Evolutionary conservation across 306 rosid species (phyloP).

Genomic region (Ormosia emarginata): DNA sequence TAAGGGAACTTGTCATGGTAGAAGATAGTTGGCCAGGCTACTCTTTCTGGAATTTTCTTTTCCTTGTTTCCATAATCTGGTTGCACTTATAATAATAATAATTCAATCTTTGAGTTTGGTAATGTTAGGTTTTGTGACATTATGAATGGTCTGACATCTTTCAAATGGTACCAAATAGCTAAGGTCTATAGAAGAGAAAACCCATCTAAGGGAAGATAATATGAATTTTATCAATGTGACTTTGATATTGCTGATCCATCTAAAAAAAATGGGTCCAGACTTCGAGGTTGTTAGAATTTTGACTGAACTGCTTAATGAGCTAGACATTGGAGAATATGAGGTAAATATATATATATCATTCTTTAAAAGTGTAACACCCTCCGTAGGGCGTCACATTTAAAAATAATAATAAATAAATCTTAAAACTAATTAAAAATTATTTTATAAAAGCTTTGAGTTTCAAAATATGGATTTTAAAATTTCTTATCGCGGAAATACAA

Average conservation of each 20-base stretch:
- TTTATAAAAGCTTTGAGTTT: neutral
- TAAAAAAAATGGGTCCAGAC: slow-evolving; percentile 88
- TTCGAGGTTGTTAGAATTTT: slow-evolving; percentile 80
- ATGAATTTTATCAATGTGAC: slow-evolving; percentile 95
- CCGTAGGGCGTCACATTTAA: no score
- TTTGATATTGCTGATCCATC: slow-evolving; percentile 86
- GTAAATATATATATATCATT: slow-evolving; percentile 37
- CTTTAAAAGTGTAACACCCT: no score
- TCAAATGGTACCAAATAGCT: slow-evolving; percentile 91
- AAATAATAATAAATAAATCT: no score
- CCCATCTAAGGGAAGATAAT: slow-evolving; percentile 92
- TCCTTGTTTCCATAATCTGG: neutral
- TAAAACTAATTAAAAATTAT: no score
- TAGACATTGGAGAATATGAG: slow-evolving; percentile 83
- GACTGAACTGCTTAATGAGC: slow-evolving; percentile 85
- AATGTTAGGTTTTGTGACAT: neutral
- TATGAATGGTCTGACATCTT: slow-evolving; percentile 59
- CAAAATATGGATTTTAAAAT: no score
- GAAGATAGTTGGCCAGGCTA: neutral
- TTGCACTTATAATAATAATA: neutral
- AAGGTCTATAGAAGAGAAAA: slow-evolving; percentile 96
- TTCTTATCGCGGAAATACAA: no score
- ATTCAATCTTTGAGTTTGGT: neutral
- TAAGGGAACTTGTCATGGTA: neutral
- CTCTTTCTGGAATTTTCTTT: neutral